Base-by-base conservation (phyloP, 345 rosid genomes). In the Moricandia moricandioides region DNA sequence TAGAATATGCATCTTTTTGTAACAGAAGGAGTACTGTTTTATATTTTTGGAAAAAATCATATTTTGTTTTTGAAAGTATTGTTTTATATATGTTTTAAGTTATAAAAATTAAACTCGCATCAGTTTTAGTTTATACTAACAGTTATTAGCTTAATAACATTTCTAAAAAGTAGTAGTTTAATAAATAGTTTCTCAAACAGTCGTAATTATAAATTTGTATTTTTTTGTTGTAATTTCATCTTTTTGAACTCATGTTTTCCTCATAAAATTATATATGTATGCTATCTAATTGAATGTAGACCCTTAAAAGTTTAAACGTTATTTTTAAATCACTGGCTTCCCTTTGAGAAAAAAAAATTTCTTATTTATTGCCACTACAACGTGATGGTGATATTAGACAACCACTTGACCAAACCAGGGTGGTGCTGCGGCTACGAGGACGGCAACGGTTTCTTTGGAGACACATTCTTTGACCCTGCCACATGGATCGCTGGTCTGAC, bases 391-490 rank as follows among this genome's bases (percentile, higher is more conserved):
- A 89, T 96, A 72, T 61, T 90, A 5, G 99, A 96, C 87, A 92
- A 96, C 83, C 98, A 96, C 84, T 51, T 96, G 39, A 92, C 89
- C 80, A 86, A 83, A 63, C 98, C 99, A 4, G 96, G 97, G 26
- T 96, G 99, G 99, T 96, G 99, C 17, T 92, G 99, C 72, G 76
- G 84, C 62, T 81, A 49, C 68, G 63, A 33, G 26, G 98, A 96
- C 24, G 98, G 88, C 59, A 92, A 91, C 77, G 98, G 99, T n/a
- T 96, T 96, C 86, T 91, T 92, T 60, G 99, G 99, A n/a, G 99
- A 96, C 76, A 76, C 33, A 8, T 88, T 81, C 78, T 92, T 96
- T 55, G 80, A 85, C 45, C 98, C 99, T 47, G 18, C 52, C 4
- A 86, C 84, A 6, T 96, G 99, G 99, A 69, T 86, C 79, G 56